Evolutionary conservation across 2,329 filamentous ascomycete genomes (phyloP).

Genomic region (Fusarium acutatum): DNA sequence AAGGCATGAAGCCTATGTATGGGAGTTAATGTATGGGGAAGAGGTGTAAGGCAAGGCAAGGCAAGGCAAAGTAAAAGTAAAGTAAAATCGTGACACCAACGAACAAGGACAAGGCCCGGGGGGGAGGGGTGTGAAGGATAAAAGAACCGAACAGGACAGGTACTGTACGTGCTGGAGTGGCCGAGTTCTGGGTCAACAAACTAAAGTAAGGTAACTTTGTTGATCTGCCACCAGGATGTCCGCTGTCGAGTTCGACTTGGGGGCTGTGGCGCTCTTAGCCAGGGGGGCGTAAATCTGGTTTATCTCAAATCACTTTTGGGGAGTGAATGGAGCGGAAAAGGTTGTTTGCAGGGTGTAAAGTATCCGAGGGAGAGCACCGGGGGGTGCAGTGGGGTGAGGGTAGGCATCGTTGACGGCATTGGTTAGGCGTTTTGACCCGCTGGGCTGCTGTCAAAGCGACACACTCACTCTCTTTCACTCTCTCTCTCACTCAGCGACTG

Average conservation of each 20-base stretch:
- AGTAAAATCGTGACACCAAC: conserved; percentile 8
- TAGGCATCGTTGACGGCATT: conserved; percentile 13
- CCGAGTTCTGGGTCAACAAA: conserved; percentile 24
- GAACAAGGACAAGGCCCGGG: not conserved
- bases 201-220: conserved; percentile 31
- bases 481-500: not conserved
- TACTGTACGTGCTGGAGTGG: conserved; percentile 6
- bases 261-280: conserved; percentile 27
- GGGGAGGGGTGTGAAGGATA: not conserved
- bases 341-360: conserved; percentile 2
- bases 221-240: conserved; percentile 42
- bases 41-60: conserved; percentile 19
- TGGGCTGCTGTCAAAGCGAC: conserved; percentile 32
- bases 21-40: conserved; percentile 37
- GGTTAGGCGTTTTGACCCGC: conserved; percentile 19
- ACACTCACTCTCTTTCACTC: not conserved
- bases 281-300: conserved; percentile 22
- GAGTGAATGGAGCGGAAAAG: not conserved
- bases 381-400: not conserved
- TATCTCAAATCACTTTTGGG: conserved; percentile 5
- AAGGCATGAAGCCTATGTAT: conserved; percentile 37
- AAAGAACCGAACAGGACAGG: not conserved
- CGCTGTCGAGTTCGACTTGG: conserved; percentile 39
- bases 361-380: not conserved
- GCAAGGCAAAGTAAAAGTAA: not conserved